Conservation (phyloP, 2,329 filamentous ascomycete species). For the Penicillium freii region DNA sequence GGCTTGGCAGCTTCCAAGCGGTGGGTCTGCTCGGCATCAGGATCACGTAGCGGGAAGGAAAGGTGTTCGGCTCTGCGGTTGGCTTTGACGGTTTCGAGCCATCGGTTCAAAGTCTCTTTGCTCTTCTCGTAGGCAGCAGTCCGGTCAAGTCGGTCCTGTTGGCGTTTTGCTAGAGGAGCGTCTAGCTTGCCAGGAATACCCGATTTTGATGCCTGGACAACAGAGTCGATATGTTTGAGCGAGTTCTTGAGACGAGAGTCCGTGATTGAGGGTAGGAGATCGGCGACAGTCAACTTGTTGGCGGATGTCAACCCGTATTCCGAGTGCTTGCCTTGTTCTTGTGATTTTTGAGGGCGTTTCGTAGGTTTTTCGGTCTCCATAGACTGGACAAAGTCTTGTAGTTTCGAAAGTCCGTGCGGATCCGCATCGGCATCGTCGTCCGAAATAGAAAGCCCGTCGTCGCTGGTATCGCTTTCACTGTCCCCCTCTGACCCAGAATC, state of each 20-base stretch:
- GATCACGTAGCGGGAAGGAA: slow-evolving; percentile 78
- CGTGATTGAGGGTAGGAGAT: slow-evolving; percentile 69
- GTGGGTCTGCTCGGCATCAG: slow-evolving; percentile 59
- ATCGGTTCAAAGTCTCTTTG: slow-evolving; percentile 84
- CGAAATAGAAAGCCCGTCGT: slow-evolving; percentile 39
- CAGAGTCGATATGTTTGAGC: slow-evolving; percentile 64
- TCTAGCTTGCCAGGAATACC: slow-evolving; percentile 68
- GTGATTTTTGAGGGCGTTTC: slow-evolving; percentile 40
- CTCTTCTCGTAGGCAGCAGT: slow-evolving; percentile 83
- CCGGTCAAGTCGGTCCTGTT: slow-evolving; percentile 82
- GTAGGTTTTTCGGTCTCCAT: slow-evolving; percentile 50
- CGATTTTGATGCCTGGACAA: slow-evolving; percentile 51
- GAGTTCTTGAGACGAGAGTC: slow-evolving; percentile 76
- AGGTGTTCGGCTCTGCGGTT: slow-evolving; percentile 90
- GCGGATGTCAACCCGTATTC: slow-evolving; percentile 59
- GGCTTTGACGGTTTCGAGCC: slow-evolving; percentile 92
- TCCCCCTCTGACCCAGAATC: slow-evolving; percentile 47
- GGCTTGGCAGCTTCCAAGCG: slow-evolving; percentile 59
- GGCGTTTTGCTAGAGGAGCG: slow-evolving; percentile 77
- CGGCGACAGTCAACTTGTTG: slow-evolving; percentile 70
- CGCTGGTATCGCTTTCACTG: slow-evolving; percentile 44
- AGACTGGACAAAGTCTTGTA: slow-evolving; percentile 67
- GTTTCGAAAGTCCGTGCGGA: slow-evolving; percentile 57
- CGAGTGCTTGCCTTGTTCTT: slow-evolving; percentile 62
- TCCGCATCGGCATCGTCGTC: slow-evolving; percentile 52